Base-by-base conservation (phyloP, 2,329 filamentous ascomycete genomes). In the Dactylellina sp. region DNA sequence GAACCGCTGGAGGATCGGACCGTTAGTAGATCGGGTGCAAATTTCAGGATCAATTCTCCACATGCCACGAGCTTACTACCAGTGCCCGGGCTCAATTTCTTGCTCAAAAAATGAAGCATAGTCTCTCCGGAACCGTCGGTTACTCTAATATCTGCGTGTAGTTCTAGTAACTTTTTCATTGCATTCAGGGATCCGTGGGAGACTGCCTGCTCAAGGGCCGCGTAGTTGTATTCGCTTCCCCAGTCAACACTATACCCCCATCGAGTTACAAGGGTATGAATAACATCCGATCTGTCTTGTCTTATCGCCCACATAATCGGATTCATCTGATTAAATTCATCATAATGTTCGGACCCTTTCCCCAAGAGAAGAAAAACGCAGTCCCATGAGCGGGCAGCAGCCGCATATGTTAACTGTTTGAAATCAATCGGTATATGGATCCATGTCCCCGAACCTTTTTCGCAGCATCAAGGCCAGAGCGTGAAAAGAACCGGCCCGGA, bases 241-340 rank as follows among this genome's bases (percentile, higher is more conserved):
- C 1, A 5, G n/a, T 57, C n/a, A 2, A 57, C 5, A 35, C 39
- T 11, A 25, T 22, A 57, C 11, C 11, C 37, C 53, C 53, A 46
- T 46, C 32, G n/a, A n/a, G n/a, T 57, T 14, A 44, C 35, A n/a
- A 57, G 37, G 24, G 1, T 16, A 9, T 57, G 14, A 14, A 57
- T 46, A 2, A 57, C 22, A 3, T 46, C 22, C 7, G 32, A 1
- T 14, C 7, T 18, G 11, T 40, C 39, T 2, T 2, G 9, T 14
- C 9, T 44, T 7, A 20, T 39, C 14, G 53, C 53, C 2, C 18
- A 7, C 1, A 40, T n/a, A 1, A 57, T 5, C 1, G 53, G 53
- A 20, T 44, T 7, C 12, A 44, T 1, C 14, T 5, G 11, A 7
- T 11, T 46, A 35, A 14, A 2, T 55, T 55, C 32, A 35, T 35